Conservation (phyloP, 345 rosid species). For the Eucalyptus curtisii region DNA sequence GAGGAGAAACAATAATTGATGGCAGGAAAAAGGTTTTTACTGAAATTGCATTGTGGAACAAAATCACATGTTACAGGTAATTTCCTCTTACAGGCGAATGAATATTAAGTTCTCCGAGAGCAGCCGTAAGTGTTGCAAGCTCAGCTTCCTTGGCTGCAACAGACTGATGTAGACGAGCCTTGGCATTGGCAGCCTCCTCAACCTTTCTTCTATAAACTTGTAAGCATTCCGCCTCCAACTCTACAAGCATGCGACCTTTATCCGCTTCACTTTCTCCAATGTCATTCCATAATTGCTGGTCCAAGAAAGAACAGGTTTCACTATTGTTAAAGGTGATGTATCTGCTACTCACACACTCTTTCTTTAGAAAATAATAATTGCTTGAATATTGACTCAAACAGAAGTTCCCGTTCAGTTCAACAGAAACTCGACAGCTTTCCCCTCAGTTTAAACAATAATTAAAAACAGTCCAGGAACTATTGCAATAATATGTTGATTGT, state of each 20-base stretch:
- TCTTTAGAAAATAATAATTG: neutral
- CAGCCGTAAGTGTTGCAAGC: slow-evolving; percentile 81
- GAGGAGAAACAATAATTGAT: neutral
- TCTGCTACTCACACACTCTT: neutral
- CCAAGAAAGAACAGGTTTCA: neutral
- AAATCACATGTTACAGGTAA: neutral
- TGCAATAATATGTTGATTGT: neutral
- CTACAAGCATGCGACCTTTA: slow-evolving; percentile 72
- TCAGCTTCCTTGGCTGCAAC: slow-evolving; percentile 95
- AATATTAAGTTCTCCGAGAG: slow-evolving; percentile 71
- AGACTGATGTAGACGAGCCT: slow-evolving; percentile 86
- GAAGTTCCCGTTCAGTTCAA: neutral
- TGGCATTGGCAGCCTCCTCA: slow-evolving; percentile 81
- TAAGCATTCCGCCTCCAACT: slow-evolving; percentile 86
- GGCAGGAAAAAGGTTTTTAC: neutral
- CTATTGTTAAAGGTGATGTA: neutral
- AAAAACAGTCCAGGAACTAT: neutral
- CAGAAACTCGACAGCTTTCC: neutral
- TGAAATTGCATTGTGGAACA: neutral
- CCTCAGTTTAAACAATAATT: neutral
- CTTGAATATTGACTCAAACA: neutral
- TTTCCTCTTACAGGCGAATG: slow-evolving; percentile 41
- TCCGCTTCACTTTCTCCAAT: slow-evolving; percentile 88
- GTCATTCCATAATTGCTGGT: slow-evolving; percentile 96
- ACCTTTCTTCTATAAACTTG: slow-evolving; percentile 88